These are phyloP conservation scores for Phragmites australis DNA, from an alignment of 176 grass and related monocot species.

Conservation along the genomic window DNA sequence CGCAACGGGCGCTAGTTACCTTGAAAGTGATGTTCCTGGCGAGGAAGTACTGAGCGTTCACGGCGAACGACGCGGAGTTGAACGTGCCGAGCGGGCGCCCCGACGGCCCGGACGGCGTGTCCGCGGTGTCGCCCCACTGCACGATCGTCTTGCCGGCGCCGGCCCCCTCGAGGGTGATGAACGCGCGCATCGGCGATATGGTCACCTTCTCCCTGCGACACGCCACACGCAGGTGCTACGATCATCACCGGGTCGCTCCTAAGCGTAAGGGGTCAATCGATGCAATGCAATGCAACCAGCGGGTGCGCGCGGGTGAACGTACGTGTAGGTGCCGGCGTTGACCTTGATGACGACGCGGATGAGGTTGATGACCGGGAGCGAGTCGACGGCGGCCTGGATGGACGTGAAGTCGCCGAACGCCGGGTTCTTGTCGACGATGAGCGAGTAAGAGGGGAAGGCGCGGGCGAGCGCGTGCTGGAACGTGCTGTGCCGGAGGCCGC, in stretches of 20 bases:
- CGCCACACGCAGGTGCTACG: too few species aligned
- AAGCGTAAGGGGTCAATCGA: not conserved
- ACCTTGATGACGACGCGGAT: conserved; percentile 73
- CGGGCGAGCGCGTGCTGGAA: conserved; percentile 49
- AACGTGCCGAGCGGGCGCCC: conserved; percentile 73
- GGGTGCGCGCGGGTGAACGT: not conserved
- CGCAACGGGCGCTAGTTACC: conserved; percentile 25
- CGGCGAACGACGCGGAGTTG: conserved; percentile 75
- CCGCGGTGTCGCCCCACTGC: conserved; percentile 81
- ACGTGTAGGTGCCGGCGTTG: conserved; percentile 78
- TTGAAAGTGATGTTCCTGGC: conserved; percentile 93
- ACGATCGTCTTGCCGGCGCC: conserved; percentile 75
- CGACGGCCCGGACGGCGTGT: conserved; percentile 54
- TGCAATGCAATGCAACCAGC: not conserved
- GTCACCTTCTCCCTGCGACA: conserved; percentile 80
- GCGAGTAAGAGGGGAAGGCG: conserved; percentile 49
- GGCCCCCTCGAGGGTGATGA: conserved; percentile 77
- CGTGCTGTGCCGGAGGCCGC: conserved; percentile 55
- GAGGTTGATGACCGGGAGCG: conserved; percentile 63
- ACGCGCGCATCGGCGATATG: conserved; percentile 63
- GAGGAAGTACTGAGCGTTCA: conserved; percentile 85
- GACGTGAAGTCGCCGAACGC: conserved; percentile 64
- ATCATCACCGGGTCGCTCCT: not conserved
- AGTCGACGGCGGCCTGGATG: conserved; percentile 71
- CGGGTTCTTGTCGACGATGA: conserved; percentile 71